Base-by-base conservation (phyloP, 805 yeast genomes). In the Sugiyamaella americana region DNA sequence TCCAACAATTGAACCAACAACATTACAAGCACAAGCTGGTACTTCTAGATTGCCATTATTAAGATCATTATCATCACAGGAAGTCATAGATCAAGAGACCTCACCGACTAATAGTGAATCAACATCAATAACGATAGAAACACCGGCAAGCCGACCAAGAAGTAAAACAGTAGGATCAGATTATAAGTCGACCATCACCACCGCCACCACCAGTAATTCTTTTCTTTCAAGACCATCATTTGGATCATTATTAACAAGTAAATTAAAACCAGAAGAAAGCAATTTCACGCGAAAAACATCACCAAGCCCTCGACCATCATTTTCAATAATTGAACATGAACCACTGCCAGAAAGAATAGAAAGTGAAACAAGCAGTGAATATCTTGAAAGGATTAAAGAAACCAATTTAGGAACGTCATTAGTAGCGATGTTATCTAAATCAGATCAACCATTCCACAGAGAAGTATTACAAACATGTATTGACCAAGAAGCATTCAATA, bases 401-500 rank as follows among this genome's bases (percentile, higher is more conserved):
- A 35, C 47, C 5, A 24, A 54, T 17, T 19, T 50, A 24, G 47
- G 49, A 1, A 53, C 53, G 37, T 61, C 39, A 23, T 52, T 40
- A n/a, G 57, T 66, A 3, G 54, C 63, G 1, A 44, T 64, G 13
- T 52, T 73, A 18, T 51, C 71, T 2, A 46, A 56, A 23, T 55
- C 58, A 3, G 70, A 69, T 21, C 51, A 48, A 4, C 51, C 41
- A 5, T 63, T 65, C 43, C 51, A 58, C 50, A 50, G 47, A 3
- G 55, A 60, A 3, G 62, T 61, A 21, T 44, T 66, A 45, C 58
- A 60, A 38, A 59, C 54, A 34, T 57, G 65, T 43, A 51, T 65
- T 37, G 43, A 49, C 19, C 66, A 61, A 40, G 79, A 80, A 55
- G 68, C 76, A 44, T 80, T 84, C 48, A 38, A 54, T 2, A 67